Conservation (phyloP, 1,284 basidiomycete species). For the Naganishia liquefaciens region DNA sequence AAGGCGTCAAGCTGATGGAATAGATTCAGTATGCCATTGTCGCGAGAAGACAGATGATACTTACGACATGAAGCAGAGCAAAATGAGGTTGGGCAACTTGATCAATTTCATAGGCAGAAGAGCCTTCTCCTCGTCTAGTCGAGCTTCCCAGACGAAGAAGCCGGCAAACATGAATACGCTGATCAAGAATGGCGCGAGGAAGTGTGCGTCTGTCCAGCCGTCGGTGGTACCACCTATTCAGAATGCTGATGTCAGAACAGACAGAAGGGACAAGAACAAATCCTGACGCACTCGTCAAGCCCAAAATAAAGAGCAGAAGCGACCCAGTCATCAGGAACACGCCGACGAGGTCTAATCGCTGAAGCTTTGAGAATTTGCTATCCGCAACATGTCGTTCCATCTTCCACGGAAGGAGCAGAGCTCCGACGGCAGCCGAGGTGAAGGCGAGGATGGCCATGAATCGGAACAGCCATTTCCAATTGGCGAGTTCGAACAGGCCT, state of each 20-base stretch:
- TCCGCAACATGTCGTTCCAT: conserved; percentile 11
- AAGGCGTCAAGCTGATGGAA: conserved; percentile 22
- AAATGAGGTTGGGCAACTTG: conserved; percentile 30
- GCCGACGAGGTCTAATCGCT: conserved; percentile 38
- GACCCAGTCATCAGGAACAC: conserved; percentile 34
- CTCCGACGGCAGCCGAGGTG: conserved; percentile 22
- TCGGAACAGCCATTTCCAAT: conserved; percentile 48
- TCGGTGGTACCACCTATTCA: conserved; percentile 35
- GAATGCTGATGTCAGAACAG: background rate
- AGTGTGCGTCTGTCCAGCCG: conserved; percentile 37
- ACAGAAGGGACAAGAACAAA: background rate
- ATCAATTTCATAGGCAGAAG: conserved; percentile 29
- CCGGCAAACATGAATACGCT: conserved; percentile 39
- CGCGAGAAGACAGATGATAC: background rate
- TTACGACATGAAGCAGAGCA: conserved; percentile 30
- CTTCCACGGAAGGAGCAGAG: conserved; percentile 25
- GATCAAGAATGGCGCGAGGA: conserved; percentile 46
- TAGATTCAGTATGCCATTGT: too few species aligned
- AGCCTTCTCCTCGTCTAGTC: conserved; percentile 29
- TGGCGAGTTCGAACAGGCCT: conserved; percentile 29
- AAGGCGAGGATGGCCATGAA: conserved; percentile 44
- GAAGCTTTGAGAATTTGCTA: conserved; percentile 24
- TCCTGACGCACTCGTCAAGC: conserved; percentile 35
- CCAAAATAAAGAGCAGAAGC: conserved; percentile 37
- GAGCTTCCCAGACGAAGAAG: conserved; percentile 48